Percentiles rank a stretch among this genome's conserved stretches.
phyloP scores from a whole-genome alignment of 768 basidiomycete genomes.

The Tulasnella sp. region DNA sequence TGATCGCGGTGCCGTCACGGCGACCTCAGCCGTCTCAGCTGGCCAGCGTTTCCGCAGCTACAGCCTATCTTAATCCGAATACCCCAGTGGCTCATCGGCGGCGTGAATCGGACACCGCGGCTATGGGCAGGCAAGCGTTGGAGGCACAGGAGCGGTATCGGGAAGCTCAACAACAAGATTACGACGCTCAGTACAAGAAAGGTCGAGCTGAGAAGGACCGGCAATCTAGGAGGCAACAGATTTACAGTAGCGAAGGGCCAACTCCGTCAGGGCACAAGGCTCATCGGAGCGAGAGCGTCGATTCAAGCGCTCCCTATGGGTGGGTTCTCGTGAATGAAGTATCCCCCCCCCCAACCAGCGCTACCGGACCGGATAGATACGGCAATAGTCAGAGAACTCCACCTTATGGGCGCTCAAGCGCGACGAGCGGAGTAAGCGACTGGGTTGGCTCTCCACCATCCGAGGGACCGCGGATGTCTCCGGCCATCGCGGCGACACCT shows the following conservation, averaged over 20 bases:
- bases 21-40: slow-evolving; percentile 22
- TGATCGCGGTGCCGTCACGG: background rate
- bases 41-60: slow-evolving; percentile 29
- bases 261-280: background rate
- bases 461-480: slow-evolving; percentile 15
- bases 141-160: slow-evolving; percentile 40
- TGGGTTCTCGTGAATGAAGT: slow-evolving; percentile 19
- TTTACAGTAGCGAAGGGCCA: slow-evolving; percentile 24
- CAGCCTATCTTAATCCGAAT: slow-evolving; percentile 41
- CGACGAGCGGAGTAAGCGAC: background rate
- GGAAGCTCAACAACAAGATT: slow-evolving; percentile 33
- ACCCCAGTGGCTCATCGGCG: slow-evolving; percentile 37
- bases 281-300: slow-evolving; percentile 18
- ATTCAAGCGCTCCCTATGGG: slow-evolving; percentile 20
- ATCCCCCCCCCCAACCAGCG: background rate
- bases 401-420: background rate
- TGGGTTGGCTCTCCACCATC: slow-evolving; percentile 13
- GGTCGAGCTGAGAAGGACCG: slow-evolving; percentile 36
- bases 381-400: background rate
- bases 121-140: slow-evolving; percentile 43
- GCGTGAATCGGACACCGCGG: slow-evolving; percentile 50
- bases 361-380: background rate
- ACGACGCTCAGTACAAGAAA: slow-evolving; percentile 36
- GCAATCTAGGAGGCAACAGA: slow-evolving; percentile 37
- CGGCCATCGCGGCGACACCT: background rate